These are phyloP conservation scores for Vaccinium myrtillus DNA, from an alignment of 148 eudicot genomes.

Conservation along the genomic window DNA sequence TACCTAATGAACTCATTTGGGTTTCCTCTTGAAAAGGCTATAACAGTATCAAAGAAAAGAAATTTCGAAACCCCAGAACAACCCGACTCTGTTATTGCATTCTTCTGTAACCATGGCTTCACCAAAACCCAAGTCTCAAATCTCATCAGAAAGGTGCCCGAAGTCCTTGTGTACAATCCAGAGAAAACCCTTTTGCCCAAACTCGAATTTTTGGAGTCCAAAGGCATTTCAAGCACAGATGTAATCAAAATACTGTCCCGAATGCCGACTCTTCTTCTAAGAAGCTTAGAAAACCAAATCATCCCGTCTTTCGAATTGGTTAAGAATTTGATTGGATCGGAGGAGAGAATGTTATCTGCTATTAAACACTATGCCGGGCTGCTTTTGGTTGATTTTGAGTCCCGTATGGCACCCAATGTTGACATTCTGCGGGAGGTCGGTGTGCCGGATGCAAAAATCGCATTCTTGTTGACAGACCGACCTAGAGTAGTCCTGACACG, in stretches of 20 bases:
- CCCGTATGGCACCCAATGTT: neutral
- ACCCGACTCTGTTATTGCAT: neutral
- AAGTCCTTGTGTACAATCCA: neutral
- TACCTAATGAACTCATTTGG: constrained; percentile 19
- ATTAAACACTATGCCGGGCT: neutral
- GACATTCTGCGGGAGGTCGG: neutral
- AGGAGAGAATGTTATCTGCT: neutral
- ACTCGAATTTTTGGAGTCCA: neutral
- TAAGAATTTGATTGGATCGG: neutral
- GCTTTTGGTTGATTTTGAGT: neutral
- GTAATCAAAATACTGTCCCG: neutral
- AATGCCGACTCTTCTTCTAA: neutral
- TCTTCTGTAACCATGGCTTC: constrained; percentile 15
- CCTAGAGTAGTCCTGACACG: neutral
- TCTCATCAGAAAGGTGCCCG: neutral
- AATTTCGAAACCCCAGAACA: neutral
- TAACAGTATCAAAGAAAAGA: neutral
- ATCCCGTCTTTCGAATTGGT: neutral
- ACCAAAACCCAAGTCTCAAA: constrained; percentile 8
- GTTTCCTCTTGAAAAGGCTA: constrained; percentile 3
- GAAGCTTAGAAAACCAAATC: constrained; percentile 2
- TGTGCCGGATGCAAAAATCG: neutral
- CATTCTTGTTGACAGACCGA: neutral
- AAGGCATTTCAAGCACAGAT: constrained; percentile 13
- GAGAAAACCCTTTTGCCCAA: constrained; percentile 24